Percentiles rank a stretch among this genome's conserved stretches.
These are phyloP conservation scores for Penicillium simplicissimum DNA, from an alignment of 495 filamentous ascomycete genomes.

Conservation along the genomic window DNA sequence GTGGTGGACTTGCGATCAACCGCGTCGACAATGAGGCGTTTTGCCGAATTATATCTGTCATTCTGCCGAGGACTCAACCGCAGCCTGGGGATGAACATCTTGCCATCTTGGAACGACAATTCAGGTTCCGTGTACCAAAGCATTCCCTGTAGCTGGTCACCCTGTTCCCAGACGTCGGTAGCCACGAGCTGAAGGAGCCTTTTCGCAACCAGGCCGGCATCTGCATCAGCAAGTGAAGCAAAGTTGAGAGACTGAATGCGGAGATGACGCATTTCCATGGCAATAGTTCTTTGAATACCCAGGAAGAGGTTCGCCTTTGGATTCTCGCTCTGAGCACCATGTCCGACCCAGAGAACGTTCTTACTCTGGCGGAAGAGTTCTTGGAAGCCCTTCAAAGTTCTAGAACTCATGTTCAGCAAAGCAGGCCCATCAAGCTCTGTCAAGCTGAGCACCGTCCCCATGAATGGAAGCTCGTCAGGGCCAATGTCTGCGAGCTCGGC, in stretches of 20 bases:
- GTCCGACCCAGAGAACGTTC: slow-evolving; percentile 42
- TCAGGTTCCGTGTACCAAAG: slow-evolving; percentile 31
- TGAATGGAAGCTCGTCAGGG: slow-evolving; percentile 14
- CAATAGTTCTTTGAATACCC: slow-evolving; percentile 38
- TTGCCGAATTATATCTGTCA: slow-evolving; percentile 41
- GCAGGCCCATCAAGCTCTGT: slow-evolving; percentile 46
- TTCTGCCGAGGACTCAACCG: slow-evolving; percentile 25
- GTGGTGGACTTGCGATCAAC: slow-evolving; percentile 4
- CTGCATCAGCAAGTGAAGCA: slow-evolving; percentile 12
- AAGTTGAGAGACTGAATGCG: slow-evolving; percentile 34
- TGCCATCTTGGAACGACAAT: slow-evolving; percentile 23
- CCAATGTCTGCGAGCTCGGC: slow-evolving; percentile 20
- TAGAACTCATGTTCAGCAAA: slow-evolving; percentile 39
- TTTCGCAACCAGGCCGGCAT: slow-evolving; percentile 14
- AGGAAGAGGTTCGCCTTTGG: slow-evolving; percentile 41
- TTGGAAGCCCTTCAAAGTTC: slow-evolving; percentile 20
- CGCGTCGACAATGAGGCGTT: slow-evolving; percentile 27
- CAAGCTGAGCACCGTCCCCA: slow-evolving; percentile 44
- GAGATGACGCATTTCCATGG: slow-evolving; percentile 27
- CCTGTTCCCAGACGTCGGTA: slow-evolving; percentile 24
- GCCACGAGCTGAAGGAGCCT: slow-evolving; percentile 28
- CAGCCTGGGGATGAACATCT: slow-evolving; percentile 35
- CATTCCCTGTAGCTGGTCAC: slow-evolving; percentile 11
- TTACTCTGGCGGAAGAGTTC: slow-evolving; percentile 36
- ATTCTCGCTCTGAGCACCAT: slow-evolving; percentile 33